Base-by-base conservation (phyloP, 2,329 filamentous ascomycete species). In the Pestalotiopsis sp. region DNA sequence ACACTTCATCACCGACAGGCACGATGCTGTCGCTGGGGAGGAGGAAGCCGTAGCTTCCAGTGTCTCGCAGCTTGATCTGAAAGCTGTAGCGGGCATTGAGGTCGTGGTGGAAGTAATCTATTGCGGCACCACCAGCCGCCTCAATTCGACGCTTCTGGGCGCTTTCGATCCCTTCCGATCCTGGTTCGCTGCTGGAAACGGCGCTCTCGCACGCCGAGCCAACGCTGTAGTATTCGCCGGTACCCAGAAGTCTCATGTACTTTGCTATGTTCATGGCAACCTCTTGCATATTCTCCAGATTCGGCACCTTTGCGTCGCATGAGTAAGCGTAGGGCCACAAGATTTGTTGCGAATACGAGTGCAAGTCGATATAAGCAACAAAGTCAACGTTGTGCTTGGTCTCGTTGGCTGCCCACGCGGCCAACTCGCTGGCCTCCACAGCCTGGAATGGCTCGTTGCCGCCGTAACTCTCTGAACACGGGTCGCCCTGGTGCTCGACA, bases 21-120 rank as follows among this genome's bases (percentile, higher is more conserved):
- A 97, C 83, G 68, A 98, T 98, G 69, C 97, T 88, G 67, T 96
- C 91, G 67, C 88, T 91, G 0, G 96, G 96, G 3, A 98, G 83
- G 61, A 99, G 82, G 77, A 98, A 99, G 0, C 96, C 96, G 77
- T 98, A 98, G 77, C 90, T 96, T 10, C 96, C 96, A 0, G 92
- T 96, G 78, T 99, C 96, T 62, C 96, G 86, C 35, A 99, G 84
- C 81, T 98, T 98, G 80, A 96, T 91, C 83, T 98, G 96, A 78
- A 97, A 98, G 68, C 94, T 92, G 78, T 93, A 97, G 70, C 89
- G 90, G 20, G 95, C 92, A 60, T 86, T 84, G 69, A 98, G 81
- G 74, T 97, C 92, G 73, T 97, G 93, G 77, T 97, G 97, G 80
- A 99, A 97, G 89, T 93, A 98, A 79, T 98, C 96, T 56, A 98